Percentiles rank a stretch among this genome's conserved stretches.
Evolutionary conservation across 2,329 filamentous ascomycete species (phyloP).

Genomic region (Boeremia lycopersici): DNA sequence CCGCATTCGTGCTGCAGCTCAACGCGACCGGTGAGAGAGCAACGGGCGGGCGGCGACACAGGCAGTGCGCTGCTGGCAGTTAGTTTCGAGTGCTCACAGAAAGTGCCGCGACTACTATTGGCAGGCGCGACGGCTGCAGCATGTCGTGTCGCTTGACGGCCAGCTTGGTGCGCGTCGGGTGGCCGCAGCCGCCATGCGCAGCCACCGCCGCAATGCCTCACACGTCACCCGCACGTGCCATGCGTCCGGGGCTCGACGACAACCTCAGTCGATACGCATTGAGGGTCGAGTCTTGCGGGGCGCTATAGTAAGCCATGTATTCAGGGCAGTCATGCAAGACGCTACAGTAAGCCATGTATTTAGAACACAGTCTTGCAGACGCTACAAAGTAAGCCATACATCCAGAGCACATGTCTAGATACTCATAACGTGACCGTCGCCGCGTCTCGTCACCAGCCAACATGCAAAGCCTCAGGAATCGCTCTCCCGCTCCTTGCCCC

Average conservation of each 20-base stretch:
- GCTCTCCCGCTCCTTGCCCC: conserved; percentile 53
- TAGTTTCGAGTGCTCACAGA: neutral
- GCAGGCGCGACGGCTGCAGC: conserved; percentile 6
- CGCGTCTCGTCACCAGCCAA: neutral
- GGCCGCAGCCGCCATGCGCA: neutral
- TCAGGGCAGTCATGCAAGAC: too few species aligned
- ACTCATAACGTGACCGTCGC: conserved; percentile 7
- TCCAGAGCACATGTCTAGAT: conserved; percentile 39
- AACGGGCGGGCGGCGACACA: neutral
- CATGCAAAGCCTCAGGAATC: conserved; percentile 39
- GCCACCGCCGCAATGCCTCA: conserved; percentile 9
- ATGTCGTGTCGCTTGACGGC: conserved; percentile 9
- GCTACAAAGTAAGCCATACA: conserved; percentile 29
- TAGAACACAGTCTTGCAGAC: too few species aligned
- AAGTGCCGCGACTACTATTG: neutral
- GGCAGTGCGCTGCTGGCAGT: neutral
- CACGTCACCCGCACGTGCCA: conserved; percentile 21
- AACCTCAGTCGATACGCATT: too few species aligned
- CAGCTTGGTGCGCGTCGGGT: conserved; percentile 1
- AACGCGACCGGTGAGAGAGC: neutral
- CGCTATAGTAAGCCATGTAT: conserved; percentile 24
- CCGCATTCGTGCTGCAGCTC: conserved; percentile 13
- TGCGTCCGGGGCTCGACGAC: neutral
- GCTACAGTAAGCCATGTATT: too few species aligned
- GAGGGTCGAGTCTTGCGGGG: neutral